Evolutionary conservation across 805 yeast genomes (phyloP), one percentile per base, ranked within the genome.

Genomic region (Sporopachydermia quercuum): DNA sequence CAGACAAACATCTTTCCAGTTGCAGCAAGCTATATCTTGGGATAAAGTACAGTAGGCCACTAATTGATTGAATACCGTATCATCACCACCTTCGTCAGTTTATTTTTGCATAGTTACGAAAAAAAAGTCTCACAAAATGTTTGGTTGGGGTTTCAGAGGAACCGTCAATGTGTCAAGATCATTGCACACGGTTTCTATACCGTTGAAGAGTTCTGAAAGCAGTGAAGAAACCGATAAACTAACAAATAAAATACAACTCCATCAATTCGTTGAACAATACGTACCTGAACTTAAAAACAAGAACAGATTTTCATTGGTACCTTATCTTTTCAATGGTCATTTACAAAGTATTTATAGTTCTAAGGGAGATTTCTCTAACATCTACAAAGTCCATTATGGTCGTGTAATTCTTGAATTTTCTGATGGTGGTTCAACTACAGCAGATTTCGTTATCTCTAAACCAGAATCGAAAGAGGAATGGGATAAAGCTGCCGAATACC

Each of bases 301-400:
- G 4, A 53, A 74, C 34, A 65, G 64, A 48, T 67, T 78, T 47
- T 59, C 71, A 55, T 61, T 78, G 53, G 70, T 74, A 45, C 91
- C 91, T 4, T 57, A 70, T 3, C 55, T 79, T 18, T 73, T 74
- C 55, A 75, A 75, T 43, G 95, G 95, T 16, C 69, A 78, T 41
- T 57, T 83, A 18, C 96, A 87, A 57, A 85, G 95, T 2, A 52
- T 79, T 53, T 76, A 73, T 51, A 73, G 87, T 37, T 70, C 78
- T 2, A 57, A 65, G 16, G 71, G 74, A 33, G 66, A 67, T 41
- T 68, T 69, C 42, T 62, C 71, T n/a, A 60, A 62, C 35, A 56
- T 57, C 18, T 78, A 77, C 45, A 59, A 60, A 35, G 70, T 82
- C 2, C 74, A 74, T 55, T 87, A 85, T 47, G 94, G 93, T 2